These are phyloP conservation scores for Plasmopara viticola DNA, from an alignment of 352 stramenopile genomes.

Conservation along the genomic window DNA sequence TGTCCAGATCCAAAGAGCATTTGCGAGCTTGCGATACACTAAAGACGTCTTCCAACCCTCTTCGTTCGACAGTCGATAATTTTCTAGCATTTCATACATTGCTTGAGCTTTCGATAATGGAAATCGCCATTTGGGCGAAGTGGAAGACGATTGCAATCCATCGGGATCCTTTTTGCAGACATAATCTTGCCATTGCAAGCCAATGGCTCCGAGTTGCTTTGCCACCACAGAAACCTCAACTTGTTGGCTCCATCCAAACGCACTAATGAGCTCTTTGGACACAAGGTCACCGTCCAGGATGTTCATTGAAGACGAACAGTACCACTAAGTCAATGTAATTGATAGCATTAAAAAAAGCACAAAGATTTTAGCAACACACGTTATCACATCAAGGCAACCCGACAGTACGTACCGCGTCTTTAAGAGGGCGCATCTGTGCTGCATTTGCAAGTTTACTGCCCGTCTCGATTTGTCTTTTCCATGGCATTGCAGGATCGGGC, in stretches of 20 bases:
- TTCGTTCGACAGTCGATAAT: slow-evolving; percentile 21
- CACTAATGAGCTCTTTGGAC: slow-evolving; percentile 43
- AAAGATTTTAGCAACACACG: background rate
- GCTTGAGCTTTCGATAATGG: slow-evolving; percentile 40
- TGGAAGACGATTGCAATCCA: background rate
- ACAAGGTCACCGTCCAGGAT: slow-evolving; percentile 50
- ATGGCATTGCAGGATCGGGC: slow-evolving; percentile 51
- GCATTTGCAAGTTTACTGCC: slow-evolving; percentile 29
- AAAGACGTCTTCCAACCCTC: slow-evolving; percentile 21
- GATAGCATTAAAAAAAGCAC: background rate
- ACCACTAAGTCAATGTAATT: slow-evolving; percentile 32
- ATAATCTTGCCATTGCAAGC: slow-evolving; percentile 24
- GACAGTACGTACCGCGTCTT: slow-evolving; percentile 45
- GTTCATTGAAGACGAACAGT: slow-evolving; percentile 45
- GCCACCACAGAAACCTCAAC: slow-evolving; percentile 39
- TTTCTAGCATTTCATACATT: slow-evolving; percentile 58
- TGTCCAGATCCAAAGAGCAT: slow-evolving; percentile 66
- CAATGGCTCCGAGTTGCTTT: slow-evolving; percentile 48
- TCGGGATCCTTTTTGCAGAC: slow-evolving; percentile 7
- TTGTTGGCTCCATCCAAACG: slow-evolving; percentile 49
- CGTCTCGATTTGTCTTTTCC: slow-evolving; percentile 21
- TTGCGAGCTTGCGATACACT: slow-evolving; percentile 33
- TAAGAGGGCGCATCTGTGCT: slow-evolving; percentile 34
- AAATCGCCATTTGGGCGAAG: slow-evolving; percentile 19
- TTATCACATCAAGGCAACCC: slow-evolving; percentile 1